Percentiles rank a stretch among this genome's conserved stretches.
Evolutionary conservation across 1,139 yeast species (phyloP).

Genomic region (Diutina rugosa): DNA sequence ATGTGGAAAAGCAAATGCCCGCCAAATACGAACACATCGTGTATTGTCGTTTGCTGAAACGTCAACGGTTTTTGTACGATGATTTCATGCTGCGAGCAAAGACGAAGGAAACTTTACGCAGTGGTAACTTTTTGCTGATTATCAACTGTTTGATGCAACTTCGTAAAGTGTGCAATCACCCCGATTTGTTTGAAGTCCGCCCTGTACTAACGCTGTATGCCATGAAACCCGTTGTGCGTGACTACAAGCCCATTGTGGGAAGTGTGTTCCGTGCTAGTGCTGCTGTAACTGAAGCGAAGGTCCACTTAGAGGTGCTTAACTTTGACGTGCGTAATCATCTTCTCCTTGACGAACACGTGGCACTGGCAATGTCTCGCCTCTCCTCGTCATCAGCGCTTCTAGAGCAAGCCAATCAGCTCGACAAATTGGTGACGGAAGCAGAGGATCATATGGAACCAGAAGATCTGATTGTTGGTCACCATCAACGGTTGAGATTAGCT

Average conservation of each 20-base stretch:
- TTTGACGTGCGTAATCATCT: conserved; percentile 42
- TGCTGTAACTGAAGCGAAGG: conserved; percentile 10
- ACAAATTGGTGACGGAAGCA: conserved; percentile 18
- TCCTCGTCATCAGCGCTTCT: conserved; percentile 35
- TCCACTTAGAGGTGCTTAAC: conserved; percentile 50
- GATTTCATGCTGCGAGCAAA: conserved; percentile 97
- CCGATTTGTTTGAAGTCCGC: conserved; percentile 90
- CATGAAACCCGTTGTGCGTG: conserved; percentile 45
- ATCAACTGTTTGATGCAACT: conserved; percentile 97
- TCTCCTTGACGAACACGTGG: conserved; percentile 30
- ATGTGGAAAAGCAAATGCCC: conserved; percentile 98
- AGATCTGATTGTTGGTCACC: conserved; percentile 44
- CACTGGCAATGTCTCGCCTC: conserved; percentile 29
- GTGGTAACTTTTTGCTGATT: conserved; percentile 90
- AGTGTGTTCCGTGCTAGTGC: conserved; percentile 28
- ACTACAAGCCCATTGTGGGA: conserved; percentile 32
- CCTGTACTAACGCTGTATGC: conserved; percentile 90
- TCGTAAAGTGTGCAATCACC: conserved; percentile 95
- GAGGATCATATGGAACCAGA: conserved; percentile 19
- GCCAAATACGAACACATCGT: conserved; percentile 93
- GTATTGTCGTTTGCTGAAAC: conserved; percentile 80
- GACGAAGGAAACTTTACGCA: conserved; percentile 84
- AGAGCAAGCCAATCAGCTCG: conserved; percentile 28
- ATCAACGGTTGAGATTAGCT: conserved; percentile 38
- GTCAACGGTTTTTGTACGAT: conserved; percentile 86